phyloP scores from a whole-genome alignment of 2,329 filamentous ascomycete genomes.

The Fusarium proliferatum region DNA sequence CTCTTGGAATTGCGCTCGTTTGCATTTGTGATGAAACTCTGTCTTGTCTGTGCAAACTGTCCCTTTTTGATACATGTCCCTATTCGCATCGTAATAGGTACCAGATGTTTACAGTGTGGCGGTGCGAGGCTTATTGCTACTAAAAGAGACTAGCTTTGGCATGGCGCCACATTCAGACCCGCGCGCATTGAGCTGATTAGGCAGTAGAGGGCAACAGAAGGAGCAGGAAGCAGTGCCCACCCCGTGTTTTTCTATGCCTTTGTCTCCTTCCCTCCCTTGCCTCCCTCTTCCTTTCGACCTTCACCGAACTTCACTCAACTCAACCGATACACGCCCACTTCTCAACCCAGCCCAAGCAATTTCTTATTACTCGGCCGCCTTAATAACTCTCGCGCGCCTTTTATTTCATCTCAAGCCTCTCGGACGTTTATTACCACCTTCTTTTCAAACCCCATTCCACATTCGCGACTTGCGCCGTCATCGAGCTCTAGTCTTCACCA shows the following conservation, averaged over 20 bases:
- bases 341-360: conserved; percentile 33
- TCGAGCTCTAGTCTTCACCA: conserved; percentile 14
- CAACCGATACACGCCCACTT: conserved; percentile 32
- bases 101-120: conserved; percentile 29
- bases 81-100: conserved; percentile 27
- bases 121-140: conserved; percentile 30
- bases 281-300: conserved; percentile 23
- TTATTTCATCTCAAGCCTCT: conserved; percentile 23
- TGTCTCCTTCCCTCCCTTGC: conserved; percentile 11
- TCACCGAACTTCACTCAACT: conserved; percentile 25
- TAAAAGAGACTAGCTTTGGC: conserved; percentile 27
- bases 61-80: conserved; percentile 14
- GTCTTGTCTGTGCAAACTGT: conserved; percentile 19
- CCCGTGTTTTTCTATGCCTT: conserved; percentile 43
- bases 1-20: background rate
- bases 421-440: conserved; percentile 20
- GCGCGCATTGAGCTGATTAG: conserved; percentile 30
- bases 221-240: conserved; percentile 39
- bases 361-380: conserved; percentile 26
- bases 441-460: conserved; percentile 3
- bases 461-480: conserved; percentile 23
- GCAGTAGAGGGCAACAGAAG: conserved; percentile 31
- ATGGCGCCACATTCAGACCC: conserved; percentile 16
- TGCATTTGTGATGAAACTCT: background rate
- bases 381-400: conserved; percentile 29